A percentile compares a stretch with the other conserved stretches of the same genome.
Conservation (phyloP, 169 alveolate species). For the Cryptosporidium canis region DNA sequence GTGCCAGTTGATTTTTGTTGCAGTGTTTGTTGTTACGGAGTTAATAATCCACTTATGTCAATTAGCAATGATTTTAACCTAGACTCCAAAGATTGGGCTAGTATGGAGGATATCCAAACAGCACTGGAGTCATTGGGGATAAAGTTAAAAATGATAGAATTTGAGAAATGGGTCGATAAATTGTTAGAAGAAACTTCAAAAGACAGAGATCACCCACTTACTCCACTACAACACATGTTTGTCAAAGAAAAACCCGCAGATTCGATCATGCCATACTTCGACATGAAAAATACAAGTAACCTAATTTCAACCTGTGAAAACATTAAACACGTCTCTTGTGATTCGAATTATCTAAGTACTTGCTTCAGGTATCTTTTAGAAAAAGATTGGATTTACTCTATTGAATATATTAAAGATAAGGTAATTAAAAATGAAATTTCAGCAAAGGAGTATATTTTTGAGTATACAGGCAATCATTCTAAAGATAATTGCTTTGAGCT, state of each 20-base stretch:
- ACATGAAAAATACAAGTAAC: constrained; percentile 42
- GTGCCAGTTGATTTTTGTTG: constrained; percentile 67
- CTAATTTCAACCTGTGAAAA: background rate
- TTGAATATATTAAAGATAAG: constrained; percentile 4
- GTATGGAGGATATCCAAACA: constrained; percentile 28
- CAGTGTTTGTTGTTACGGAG: constrained; percentile 35
- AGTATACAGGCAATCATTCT: background rate
- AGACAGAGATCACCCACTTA: constrained; percentile 47
- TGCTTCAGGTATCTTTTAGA: constrained; percentile 33
- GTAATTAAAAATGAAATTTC: background rate
- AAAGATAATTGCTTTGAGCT: background rate
- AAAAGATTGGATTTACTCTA: constrained; percentile 46
- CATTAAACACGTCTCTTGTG: constrained; percentile 3
- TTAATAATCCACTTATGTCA: constrained; percentile 12
- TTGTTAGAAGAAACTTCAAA: background rate
- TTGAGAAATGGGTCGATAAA: constrained; percentile 48
- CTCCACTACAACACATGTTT: constrained; percentile 69
- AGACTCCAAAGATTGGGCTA: constrained; percentile 45
- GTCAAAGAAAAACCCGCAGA: constrained; percentile 54
- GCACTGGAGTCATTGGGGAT: constrained; percentile 20
- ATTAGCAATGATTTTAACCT: constrained; percentile 25
- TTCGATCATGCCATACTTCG: constrained; percentile 66
- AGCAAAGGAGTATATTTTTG: background rate
- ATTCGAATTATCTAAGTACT: constrained; percentile 19
- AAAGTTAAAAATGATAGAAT: constrained; percentile 13